Conservation (phyloP, 1,139 yeast genomes). For the Suzukiozyma palmioleophila region DNA sequence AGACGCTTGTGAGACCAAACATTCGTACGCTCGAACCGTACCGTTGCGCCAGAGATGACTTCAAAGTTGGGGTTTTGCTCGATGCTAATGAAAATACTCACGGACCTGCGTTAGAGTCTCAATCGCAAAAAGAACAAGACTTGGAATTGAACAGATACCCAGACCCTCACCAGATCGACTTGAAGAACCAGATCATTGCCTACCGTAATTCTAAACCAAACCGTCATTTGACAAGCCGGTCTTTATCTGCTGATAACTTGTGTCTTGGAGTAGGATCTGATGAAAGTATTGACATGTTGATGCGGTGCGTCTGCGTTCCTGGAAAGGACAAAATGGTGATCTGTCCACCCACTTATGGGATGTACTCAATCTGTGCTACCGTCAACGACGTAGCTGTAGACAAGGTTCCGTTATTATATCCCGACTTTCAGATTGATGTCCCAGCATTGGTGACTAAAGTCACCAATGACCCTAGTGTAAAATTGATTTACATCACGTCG, state of each 20-base stretch:
- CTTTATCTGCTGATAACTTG: constrained; percentile 60
- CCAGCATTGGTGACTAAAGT: constrained; percentile 52
- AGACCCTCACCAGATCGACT: constrained; percentile 87
- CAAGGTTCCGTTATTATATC: constrained; percentile 57
- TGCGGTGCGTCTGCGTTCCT: constrained; percentile 82
- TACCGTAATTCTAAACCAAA: constrained; percentile 59
- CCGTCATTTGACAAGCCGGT: constrained; percentile 14
- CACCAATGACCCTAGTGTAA: constrained; percentile 55
- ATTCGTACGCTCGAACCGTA: constrained; percentile 80
- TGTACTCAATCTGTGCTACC: constrained; percentile 89
- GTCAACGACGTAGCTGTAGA: constrained; percentile 82
- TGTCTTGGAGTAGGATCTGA: constrained; percentile 97
- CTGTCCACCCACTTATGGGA: constrained; percentile 97
- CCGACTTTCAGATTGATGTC: constrained; percentile 63
- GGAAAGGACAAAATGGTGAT: constrained; percentile 74
- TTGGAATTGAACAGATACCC: constrained; percentile 84
- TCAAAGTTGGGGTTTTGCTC: constrained; percentile 75
- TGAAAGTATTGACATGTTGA: constrained; percentile 86
- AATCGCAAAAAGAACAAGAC: constrained; percentile 20
- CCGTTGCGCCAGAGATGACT: constrained; percentile 94
- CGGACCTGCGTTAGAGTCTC: constrained; percentile 64
- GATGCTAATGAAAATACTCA: constrained; percentile 97
- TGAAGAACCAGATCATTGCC: constrained; percentile 66
- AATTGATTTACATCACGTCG: constrained; percentile 80
- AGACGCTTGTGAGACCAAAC: constrained; percentile 73